Conservation (phyloP, 306 rosid genomes). For the Glycine soja region DNA sequence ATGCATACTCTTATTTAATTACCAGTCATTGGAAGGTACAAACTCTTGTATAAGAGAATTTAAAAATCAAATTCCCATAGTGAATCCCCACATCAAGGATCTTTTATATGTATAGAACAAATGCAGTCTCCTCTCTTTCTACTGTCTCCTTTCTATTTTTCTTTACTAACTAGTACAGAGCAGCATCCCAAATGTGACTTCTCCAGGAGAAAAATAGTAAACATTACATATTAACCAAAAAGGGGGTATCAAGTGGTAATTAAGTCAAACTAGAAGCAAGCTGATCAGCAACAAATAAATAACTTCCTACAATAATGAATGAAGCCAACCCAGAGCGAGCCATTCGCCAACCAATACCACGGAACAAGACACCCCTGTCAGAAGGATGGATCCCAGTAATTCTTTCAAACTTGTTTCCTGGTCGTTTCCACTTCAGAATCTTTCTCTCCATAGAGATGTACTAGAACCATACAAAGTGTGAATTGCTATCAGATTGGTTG, state of each 20-base stretch:
- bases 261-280: conserved; percentile 58
- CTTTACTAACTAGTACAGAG: conserved; percentile 29
- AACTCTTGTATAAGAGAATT: neutral
- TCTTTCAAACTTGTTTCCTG: conserved; percentile 80
- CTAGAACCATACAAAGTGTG: conserved; percentile 55
- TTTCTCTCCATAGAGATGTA: conserved; percentile 75
- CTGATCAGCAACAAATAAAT: conserved; percentile 68
- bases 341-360: conserved; percentile 76
- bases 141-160: conserved; percentile 35
- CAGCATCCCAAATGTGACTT: conserved; percentile 18
- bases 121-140: neutral
- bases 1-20: neutral
- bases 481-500: conserved; percentile 15
- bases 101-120: conserved; percentile 29
- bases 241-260: conserved; percentile 27
- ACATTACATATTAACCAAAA: conserved; percentile 24
- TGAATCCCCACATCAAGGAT: conserved; percentile 40
- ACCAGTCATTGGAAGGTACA: conserved; percentile 24
- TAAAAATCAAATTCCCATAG: conserved; percentile 13
- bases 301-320: conserved; percentile 71
- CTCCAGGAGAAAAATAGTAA: neutral
- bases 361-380: conserved; percentile 73
- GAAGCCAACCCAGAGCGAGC: conserved; percentile 82
- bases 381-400: conserved; percentile 80
- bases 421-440: conserved; percentile 73